A percentile compares a stretch with the other conserved stretches of the same genome.
These are phyloP conservation scores for Canna indica DNA, from an alignment of 176 grass and related monocot genomes.

Conservation along the genomic window DNA sequence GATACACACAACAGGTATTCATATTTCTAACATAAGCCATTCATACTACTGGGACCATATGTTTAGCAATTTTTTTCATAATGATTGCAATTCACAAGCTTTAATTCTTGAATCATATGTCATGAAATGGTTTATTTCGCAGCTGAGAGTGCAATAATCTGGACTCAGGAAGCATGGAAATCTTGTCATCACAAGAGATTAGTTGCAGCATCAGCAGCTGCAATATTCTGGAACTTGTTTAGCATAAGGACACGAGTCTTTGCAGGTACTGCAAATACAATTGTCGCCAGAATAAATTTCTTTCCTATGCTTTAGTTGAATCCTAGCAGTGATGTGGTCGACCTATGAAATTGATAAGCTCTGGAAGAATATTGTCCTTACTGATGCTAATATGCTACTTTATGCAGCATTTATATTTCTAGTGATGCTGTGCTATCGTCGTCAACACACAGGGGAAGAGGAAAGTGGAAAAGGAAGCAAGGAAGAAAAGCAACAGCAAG, in stretches of 20 bases:
- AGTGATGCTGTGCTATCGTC: slow-evolving; percentile 2
- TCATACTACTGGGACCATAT: neutral
- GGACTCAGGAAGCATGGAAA: slow-evolving; percentile 49
- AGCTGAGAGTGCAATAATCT: slow-evolving; percentile 43
- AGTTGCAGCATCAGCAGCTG: slow-evolving; percentile 37
- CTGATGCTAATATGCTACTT: neutral
- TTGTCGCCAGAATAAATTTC: too few relatives aligned
- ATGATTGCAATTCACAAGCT: neutral
- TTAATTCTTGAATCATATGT: neutral
- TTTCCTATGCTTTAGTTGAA: neutral
- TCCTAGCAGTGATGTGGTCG: neutral
- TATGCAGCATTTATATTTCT: slow-evolving; percentile 1
- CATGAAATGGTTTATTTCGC: slow-evolving; percentile 1
- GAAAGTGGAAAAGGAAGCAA: neutral
- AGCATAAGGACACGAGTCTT: slow-evolving; percentile 63
- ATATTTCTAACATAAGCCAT: neutral
- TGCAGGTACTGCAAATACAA: slow-evolving; percentile 42
- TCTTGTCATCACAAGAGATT: slow-evolving; percentile 74
- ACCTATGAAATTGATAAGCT: neutral
- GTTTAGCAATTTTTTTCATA: neutral
- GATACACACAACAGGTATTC: slow-evolving; percentile 56
- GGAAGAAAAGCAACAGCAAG: neutral
- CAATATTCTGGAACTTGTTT: slow-evolving; percentile 81
- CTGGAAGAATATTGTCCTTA: neutral
- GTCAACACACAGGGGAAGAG: neutral